These are phyloP conservation scores for Amyloporia xantha DNA, from an alignment of 768 basidiomycete species.

Conservation along the genomic window DNA sequence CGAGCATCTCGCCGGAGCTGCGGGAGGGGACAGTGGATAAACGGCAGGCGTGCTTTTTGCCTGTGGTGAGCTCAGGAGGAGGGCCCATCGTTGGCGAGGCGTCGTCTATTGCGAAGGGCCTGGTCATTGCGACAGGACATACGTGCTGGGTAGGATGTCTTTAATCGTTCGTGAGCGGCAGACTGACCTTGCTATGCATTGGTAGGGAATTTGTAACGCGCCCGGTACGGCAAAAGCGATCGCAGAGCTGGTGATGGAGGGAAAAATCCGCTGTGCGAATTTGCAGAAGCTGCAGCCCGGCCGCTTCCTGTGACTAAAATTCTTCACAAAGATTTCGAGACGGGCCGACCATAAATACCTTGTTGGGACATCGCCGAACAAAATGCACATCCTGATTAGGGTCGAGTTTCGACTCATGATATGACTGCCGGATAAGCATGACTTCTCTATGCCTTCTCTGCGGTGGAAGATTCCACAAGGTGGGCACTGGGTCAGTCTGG, in stretches of 20 bases:
- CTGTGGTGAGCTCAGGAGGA: conserved; percentile 48
- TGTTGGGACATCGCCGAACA: too few relatives aligned
- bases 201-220: conserved; percentile 71
- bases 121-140: conserved; percentile 73
- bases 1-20: conserved; percentile 53
- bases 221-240: conserved; percentile 78
- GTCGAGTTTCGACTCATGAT: too few relatives aligned
- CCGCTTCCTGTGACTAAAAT: conserved; percentile 10
- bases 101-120: conserved; percentile 44
- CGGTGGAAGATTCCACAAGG: too few relatives aligned
- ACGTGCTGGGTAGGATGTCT: conserved; percentile 60
- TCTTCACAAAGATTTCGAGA: neutral
- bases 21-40: conserved; percentile 44
- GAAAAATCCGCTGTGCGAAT: conserved; percentile 51
- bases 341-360: too few relatives aligned
- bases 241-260: conserved; percentile 64
- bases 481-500: too few relatives aligned
- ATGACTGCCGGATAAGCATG: too few relatives aligned
- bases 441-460: too few relatives aligned
- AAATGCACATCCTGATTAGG: neutral
- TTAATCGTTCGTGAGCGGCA: too few relatives aligned
- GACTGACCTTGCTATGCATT: too few relatives aligned
- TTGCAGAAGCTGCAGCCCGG: conserved; percentile 40
- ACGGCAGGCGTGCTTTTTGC: conserved; percentile 75
- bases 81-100: conserved; percentile 73